Evolutionary conservation across 1,284 basidiomycete species (phyloP), one percentile per base, ranked within the genome.

Genomic region (Taiwanofungus camphoratus): DNA sequence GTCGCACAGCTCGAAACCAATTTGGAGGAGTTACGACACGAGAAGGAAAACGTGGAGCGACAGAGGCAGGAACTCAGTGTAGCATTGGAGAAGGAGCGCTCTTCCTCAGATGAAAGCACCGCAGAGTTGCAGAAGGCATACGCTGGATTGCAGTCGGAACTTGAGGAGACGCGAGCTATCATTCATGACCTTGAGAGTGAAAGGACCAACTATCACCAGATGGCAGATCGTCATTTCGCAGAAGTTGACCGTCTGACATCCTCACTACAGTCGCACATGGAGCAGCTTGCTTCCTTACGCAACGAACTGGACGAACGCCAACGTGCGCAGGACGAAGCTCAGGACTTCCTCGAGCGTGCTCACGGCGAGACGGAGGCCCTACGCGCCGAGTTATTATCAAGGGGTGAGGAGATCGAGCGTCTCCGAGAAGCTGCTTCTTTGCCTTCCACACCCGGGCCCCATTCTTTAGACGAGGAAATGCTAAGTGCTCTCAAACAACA

Each of bases 381-480:
- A 26, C 77, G 76, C 15, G 62, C 66, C 40, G 80, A 86, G 48
- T 60, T 85, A 21, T 59, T 59, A 35, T 62, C 68, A 41, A 79
- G 77, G 52, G 80, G 84, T 39, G 74, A 81, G 43, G 84, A 88
- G 58, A 63, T 87, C 40, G 73, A 78, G 50, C 71, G 66, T 29
- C 65, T 82, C 15, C 73, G 69, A 16, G 66, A 74, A 49, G 62
- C 62, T 6, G 59, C 47, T 32, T 41, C 64, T 20, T 60, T 65
- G 23, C 62, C 3, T 49, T 59, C 1, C 30, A 54, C 60, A 7
- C 62, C 69, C 31, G 55, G 58, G 11, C 58, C 69, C 22, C 70
- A 69, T 34, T 75, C 74, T 43, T 70, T 88, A 24, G 79, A 83
- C 62, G 73, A 76, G 52, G 87, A 89, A 62, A 74, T 89, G 65